Evolutionary conservation across 108 stramenopile genomes (phyloP).

Genomic region (Pseudonitzschia multiseries): DNA sequence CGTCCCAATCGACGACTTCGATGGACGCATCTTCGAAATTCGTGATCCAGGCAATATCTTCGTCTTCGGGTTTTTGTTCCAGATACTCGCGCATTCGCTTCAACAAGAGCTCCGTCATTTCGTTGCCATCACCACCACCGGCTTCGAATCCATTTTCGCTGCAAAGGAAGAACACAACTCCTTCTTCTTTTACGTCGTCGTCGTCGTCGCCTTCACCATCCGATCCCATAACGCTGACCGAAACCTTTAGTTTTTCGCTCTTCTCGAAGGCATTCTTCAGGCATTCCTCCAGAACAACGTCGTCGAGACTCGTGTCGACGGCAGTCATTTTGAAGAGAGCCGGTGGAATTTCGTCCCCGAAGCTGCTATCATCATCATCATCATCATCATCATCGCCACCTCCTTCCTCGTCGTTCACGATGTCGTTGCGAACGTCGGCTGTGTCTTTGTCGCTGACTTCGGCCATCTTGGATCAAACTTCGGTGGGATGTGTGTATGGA

Average conservation of each 20-base stretch:
- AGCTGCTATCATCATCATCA: background rate
- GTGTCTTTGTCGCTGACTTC: too few species aligned
- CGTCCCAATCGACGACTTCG: background rate
- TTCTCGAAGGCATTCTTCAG: background rate
- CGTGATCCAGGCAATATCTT: background rate
- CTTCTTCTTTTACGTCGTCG: background rate
- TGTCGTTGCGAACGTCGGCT: too few species aligned
- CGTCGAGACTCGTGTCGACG: constrained; percentile 1
- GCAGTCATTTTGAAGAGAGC: background rate
- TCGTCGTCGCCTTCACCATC: background rate
- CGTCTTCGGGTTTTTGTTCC: background rate
- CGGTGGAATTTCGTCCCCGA: background rate
- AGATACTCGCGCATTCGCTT: background rate
- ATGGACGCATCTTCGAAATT: background rate
- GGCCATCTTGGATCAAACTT: too few species aligned
- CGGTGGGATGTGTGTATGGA: too few species aligned
- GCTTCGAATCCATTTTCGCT: background rate
- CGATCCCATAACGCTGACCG: background rate
- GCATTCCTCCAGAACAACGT: background rate
- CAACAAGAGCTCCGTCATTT: background rate
- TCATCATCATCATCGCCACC: background rate
- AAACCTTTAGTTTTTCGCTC: background rate
- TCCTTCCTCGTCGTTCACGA: too few species aligned
- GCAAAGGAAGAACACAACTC: background rate
- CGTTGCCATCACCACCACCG: background rate